Percentiles rank a stretch among this genome's conserved stretches.
phyloP scores from a whole-genome alignment of 768 basidiomycete genomes.

The Serendipita vermifera region DNA sequence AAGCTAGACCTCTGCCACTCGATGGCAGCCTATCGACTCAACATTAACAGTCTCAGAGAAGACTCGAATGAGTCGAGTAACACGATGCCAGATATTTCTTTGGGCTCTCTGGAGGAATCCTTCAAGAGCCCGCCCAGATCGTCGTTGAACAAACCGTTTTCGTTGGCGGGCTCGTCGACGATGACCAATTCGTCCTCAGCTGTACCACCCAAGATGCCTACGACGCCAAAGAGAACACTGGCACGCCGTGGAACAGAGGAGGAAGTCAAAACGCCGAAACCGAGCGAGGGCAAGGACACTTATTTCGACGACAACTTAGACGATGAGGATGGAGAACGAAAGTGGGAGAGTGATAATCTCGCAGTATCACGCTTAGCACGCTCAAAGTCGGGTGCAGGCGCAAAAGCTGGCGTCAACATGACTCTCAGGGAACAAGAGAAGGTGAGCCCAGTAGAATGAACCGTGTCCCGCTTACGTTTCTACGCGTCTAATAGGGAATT shows the following conservation, averaged over 20 bases:
- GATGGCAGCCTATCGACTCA: slow-evolving; percentile 8
- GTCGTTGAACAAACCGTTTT: slow-evolving; percentile 1
- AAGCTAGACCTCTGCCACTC: neutral
- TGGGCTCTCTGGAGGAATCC: slow-evolving; percentile 8
- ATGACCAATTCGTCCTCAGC: slow-evolving; percentile 1
- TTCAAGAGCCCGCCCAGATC: slow-evolving; percentile 8
- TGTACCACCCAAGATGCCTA: neutral
- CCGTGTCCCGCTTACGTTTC: slow-evolving; percentile 1
- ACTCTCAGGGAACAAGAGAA: slow-evolving; percentile 95
- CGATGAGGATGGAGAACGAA: slow-evolving; percentile 1
- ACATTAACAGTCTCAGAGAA: neutral
- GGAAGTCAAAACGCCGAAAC: slow-evolving; percentile 2
- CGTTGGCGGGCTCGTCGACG: neutral
- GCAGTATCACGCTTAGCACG: neutral
- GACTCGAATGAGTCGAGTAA: slow-evolving; percentile 1
- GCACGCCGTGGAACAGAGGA: neutral
- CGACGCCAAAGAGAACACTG: neutral
- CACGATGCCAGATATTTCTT: slow-evolving; percentile 8
- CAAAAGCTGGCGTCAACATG: slow-evolving; percentile 36
- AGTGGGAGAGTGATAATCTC: slow-evolving; percentile 7
- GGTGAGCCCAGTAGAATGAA: slow-evolving; percentile 32
- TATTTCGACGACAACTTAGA: slow-evolving; percentile 3
- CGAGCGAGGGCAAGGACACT: neutral
- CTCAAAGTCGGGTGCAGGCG: neutral
- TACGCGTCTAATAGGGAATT: neutral